phyloP scores from a whole-genome alignment of 2,329 filamentous ascomycete genomes.

The Fusarium coicis region DNA sequence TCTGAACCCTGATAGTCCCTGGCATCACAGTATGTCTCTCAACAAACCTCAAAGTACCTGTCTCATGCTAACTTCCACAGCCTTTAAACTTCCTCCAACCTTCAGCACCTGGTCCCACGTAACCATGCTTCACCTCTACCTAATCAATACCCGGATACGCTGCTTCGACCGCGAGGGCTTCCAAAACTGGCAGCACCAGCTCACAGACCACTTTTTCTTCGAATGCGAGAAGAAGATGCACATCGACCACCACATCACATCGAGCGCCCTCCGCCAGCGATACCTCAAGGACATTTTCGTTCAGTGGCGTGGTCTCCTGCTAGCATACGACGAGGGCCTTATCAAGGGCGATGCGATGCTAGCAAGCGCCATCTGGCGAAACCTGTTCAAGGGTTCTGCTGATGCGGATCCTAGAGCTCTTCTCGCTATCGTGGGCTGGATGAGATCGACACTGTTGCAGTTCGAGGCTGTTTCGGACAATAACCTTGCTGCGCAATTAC shows the following conservation, averaged over 20 bases:
- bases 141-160: slow-evolving; percentile 84
- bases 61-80: slow-evolving; percentile 56
- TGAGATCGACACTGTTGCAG: slow-evolving; percentile 59
- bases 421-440: slow-evolving; percentile 67
- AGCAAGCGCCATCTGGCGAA: slow-evolving; percentile 89
- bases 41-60: not conserved
- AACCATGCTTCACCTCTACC: slow-evolving; percentile 95
- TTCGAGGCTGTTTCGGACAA: slow-evolving; percentile 63
- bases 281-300: slow-evolving; percentile 90
- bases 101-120: slow-evolving; percentile 98
- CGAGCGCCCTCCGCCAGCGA: slow-evolving; percentile 68
- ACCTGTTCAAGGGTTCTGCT: slow-evolving; percentile 80
- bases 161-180: slow-evolving; percentile 77
- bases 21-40: slow-evolving; percentile 77
- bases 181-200: slow-evolving; percentile 84
- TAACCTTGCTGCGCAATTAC: slow-evolving; percentile 46
- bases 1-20: slow-evolving; percentile 55
- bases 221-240: slow-evolving; percentile 87
- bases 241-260: slow-evolving; percentile 76
- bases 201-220: slow-evolving; percentile 96
- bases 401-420: slow-evolving; percentile 62
- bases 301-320: slow-evolving; percentile 88
- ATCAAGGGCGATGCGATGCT: slow-evolving; percentile 81
- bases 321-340: slow-evolving; percentile 86
- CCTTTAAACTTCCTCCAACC: slow-evolving; percentile 81